Evolutionary conservation across 2,329 filamentous ascomycete species (phyloP).

Genomic region (Fusarium domesticum): DNA sequence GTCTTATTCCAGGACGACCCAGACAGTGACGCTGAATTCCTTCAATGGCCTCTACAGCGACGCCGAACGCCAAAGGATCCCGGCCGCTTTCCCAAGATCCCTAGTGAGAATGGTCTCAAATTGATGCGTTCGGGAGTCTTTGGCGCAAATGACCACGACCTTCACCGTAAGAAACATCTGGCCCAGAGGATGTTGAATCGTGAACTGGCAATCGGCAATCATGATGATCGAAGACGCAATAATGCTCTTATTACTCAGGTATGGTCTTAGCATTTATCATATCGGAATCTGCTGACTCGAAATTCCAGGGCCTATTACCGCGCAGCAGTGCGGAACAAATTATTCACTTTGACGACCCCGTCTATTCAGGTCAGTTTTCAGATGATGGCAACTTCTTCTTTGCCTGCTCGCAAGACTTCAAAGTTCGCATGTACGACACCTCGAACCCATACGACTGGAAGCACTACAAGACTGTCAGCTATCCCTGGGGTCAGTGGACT

Average conservation of each 20-base stretch:
- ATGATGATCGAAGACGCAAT: slow-evolving; percentile 58
- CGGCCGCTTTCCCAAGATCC: slow-evolving; percentile 74
- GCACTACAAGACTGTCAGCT: slow-evolving; percentile 86
- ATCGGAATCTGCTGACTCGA: slow-evolving; percentile 9
- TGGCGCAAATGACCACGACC: slow-evolving; percentile 61
- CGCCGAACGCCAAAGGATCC: slow-evolving; percentile 44
- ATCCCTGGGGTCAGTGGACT: slow-evolving; percentile 90
- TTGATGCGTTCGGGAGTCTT: slow-evolving; percentile 83
- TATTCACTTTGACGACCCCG: slow-evolving; percentile 79
- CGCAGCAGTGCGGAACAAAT: slow-evolving; percentile 76
- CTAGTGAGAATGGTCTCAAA: slow-evolving; percentile 70
- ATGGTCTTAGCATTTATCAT: slow-evolving; percentile 14
- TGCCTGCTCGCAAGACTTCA: slow-evolving; percentile 86
- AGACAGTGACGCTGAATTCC: slow-evolving; percentile 36
- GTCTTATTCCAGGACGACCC: slow-evolving; percentile 38
- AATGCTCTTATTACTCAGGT: slow-evolving; percentile 67
- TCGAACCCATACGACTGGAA: slow-evolving; percentile 94
- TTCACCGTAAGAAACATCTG: slow-evolving; percentile 57
- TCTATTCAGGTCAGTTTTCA: slow-evolving; percentile 95
- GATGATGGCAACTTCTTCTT: slow-evolving; percentile 98
- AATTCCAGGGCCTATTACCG: slow-evolving; percentile 67
- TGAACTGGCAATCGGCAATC: slow-evolving; percentile 70
- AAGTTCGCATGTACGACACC: slow-evolving; percentile 95
- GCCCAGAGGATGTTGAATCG: slow-evolving; percentile 73
- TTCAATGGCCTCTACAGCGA: slow-evolving; percentile 46